phyloP scores from a whole-genome alignment of 371 early-diverging fungal species.

The Mycotypha africana region DNA sequence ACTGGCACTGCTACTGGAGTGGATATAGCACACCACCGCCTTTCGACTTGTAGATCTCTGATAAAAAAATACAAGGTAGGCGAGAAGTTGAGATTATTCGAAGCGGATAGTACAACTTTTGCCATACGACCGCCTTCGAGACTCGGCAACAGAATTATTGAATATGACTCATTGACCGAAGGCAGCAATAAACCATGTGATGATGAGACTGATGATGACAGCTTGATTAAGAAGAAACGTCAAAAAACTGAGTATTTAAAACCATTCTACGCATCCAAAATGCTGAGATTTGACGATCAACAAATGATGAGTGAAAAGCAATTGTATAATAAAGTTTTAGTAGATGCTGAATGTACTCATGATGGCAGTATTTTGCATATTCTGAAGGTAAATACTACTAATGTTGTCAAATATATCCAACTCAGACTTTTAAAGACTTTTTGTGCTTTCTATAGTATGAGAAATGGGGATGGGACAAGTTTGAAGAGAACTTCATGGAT shows the following conservation, averaged over 20 bases:
- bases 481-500: conserved; percentile 65
- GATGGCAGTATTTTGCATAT: conserved; percentile 92
- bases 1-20: conserved; percentile 89
- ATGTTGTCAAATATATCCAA: neutral
- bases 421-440: too few species aligned
- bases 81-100: conserved; percentile 55
- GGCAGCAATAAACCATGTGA: too few species aligned
- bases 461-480: conserved; percentile 69
- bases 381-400: conserved; percentile 44
- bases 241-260: conserved; percentile 11
- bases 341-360: conserved; percentile 97
- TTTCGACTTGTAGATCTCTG: conserved; percentile 65
- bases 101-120: conserved; percentile 83
- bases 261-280: conserved; percentile 78
- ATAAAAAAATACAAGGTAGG: conserved; percentile 63
- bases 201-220: neutral
- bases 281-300: conserved; percentile 60
- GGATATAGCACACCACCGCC: conserved; percentile 72
- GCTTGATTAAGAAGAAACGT: conserved; percentile 6
- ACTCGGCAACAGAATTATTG: conserved; percentile 15
- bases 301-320: conserved; percentile 10
- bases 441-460: conserved; percentile 38
- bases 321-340: conserved; percentile 84
- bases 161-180: neutral
- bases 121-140: conserved; percentile 62